Base-by-base conservation (phyloP, 306 rosid species). In the Benincasa hispida region DNA sequence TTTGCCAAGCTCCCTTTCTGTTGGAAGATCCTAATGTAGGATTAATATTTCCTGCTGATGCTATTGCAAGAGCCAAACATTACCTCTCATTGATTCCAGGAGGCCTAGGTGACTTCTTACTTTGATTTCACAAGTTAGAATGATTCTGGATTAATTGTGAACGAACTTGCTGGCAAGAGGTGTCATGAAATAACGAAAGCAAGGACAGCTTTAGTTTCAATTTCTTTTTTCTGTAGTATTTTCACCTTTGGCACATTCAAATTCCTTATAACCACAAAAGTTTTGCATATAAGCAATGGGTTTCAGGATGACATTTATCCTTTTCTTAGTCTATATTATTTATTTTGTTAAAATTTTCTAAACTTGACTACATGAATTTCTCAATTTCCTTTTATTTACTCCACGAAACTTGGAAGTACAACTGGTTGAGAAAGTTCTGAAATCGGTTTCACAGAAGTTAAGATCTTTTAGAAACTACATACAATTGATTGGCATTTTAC, bases 1-100 rank as follows among this genome's bases (percentile, higher is more conserved):
- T 95, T 84, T 95, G 99, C 85, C 99, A 95, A 83, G 99, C 99
- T 82, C 99, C 99, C 19, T 95, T 95, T 85, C 88, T 95, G 35
- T 91, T 95, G 27, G 95, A 92, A 79, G 98, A 95, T 84, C 97
- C 97, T 63, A 92, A 92, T 80, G 97, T 92, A 25, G 99, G 98
- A 61, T 83, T 95, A 83, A 19, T 95, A 53, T 92, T 95, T 82
- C 99, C 99, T 32, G 93, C 99, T 62, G 99, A 95, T 86, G 99
- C 99, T 79, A 90, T 95, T 81, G 96, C 92, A 67, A 88, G 84
- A 85, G 98, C 99, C 56, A 92, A 89, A 79, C 91, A 89, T 68
- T 95, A 92, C 82, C 90, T 95, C 54, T 79, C 98, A 11, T 13
- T 89, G 83, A 84, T 96, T 82, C 15, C 91, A 6, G 99, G 99